Evolutionary conservation across 345 rosid species (phyloP).

Genomic region (Xanthoceras sorbifolium): DNA sequence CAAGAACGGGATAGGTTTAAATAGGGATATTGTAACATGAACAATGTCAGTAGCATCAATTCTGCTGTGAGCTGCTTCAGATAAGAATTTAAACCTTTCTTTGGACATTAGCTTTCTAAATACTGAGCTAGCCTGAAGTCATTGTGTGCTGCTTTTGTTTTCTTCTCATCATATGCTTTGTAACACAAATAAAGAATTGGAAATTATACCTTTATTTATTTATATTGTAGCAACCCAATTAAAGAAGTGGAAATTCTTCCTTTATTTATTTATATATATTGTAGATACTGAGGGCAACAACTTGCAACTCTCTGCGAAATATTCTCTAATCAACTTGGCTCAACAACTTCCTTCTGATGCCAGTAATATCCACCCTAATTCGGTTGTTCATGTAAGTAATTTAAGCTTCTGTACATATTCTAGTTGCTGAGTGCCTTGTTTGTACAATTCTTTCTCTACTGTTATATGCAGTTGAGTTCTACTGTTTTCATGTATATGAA

Average conservation of each 20-base stretch:
- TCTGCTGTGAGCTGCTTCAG: not conserved
- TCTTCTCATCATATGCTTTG: not conserved
- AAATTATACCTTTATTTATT: not conserved
- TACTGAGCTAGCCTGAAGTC: not conserved
- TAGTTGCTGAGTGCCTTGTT: not conserved
- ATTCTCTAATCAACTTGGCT: slow-evolving; percentile 64
- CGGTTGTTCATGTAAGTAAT: slow-evolving; percentile 71
- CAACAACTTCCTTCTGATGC: slow-evolving; percentile 75
- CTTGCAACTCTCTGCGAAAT: slow-evolving; percentile 80
- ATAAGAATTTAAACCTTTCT: not conserved
- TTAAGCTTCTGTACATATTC: not conserved
- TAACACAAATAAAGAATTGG: not conserved
- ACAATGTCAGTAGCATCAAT: not conserved
- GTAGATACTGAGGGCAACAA: slow-evolving; percentile 76
- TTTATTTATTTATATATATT: slow-evolving; percentile 12
- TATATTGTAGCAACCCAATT: no score
- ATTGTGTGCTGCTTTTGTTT: not conserved
- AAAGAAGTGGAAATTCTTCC: slow-evolving; percentile 11
- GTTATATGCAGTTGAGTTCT: not conserved
- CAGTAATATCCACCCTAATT: slow-evolving; percentile 56
- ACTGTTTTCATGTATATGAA: not conserved
- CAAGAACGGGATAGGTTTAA: not conserved
- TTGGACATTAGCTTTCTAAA: not conserved
- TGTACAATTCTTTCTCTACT: not conserved
- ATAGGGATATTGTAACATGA: not conserved